Percentiles rank a stretch among this genome's conserved stretches.
Conservation (phyloP, 768 basidiomycete genomes). For the Tremella mesenterica region DNA sequence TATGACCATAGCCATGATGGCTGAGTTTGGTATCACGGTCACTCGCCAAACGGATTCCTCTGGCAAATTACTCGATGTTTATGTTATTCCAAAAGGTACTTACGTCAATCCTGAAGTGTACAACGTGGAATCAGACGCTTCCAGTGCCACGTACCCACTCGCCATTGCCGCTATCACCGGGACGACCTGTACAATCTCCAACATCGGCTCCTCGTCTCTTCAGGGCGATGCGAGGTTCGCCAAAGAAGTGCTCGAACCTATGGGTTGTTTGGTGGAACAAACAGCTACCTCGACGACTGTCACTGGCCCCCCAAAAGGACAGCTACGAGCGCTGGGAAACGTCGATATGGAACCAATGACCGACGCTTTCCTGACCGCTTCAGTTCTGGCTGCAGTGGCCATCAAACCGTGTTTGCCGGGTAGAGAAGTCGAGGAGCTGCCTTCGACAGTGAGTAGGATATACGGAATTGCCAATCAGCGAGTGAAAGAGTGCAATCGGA, state of each 20-base stretch:
- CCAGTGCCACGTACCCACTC: constrained; percentile 90
- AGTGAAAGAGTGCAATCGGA: constrained; percentile 96
- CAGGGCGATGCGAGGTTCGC: constrained; percentile 98
- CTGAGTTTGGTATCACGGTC: constrained; percentile 74
- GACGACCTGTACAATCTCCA: constrained; percentile 84
- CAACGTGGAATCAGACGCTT: constrained; percentile 85
- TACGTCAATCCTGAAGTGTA: constrained; percentile 74
- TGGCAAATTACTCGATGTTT: constrained; percentile 64
- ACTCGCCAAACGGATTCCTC: constrained; percentile 57
- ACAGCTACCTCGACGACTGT: constrained; percentile 84
- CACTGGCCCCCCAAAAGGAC: constrained; percentile 71
- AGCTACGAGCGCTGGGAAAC: constrained; percentile 70
- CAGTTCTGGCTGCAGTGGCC: constrained; percentile 79
- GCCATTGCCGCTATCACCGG: constrained; percentile 96
- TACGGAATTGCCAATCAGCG: constrained; percentile 94
- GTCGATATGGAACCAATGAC: constrained; percentile 99
- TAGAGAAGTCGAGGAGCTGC: constrained; percentile 31
- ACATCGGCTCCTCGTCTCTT: constrained; percentile 80
- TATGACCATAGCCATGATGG: constrained; percentile 99
- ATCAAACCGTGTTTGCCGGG: constrained; percentile 46
- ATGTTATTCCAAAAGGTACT: constrained; percentile 67
- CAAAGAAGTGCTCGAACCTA: constrained; percentile 79
- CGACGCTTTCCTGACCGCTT: constrained; percentile 95
- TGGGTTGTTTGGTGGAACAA: constrained; percentile 89
- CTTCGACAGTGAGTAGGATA: constrained; percentile 60